These are phyloP conservation scores for Lyophyllum semitale DNA, from an alignment of 768 basidiomycete genomes.

Conservation along the genomic window DNA sequence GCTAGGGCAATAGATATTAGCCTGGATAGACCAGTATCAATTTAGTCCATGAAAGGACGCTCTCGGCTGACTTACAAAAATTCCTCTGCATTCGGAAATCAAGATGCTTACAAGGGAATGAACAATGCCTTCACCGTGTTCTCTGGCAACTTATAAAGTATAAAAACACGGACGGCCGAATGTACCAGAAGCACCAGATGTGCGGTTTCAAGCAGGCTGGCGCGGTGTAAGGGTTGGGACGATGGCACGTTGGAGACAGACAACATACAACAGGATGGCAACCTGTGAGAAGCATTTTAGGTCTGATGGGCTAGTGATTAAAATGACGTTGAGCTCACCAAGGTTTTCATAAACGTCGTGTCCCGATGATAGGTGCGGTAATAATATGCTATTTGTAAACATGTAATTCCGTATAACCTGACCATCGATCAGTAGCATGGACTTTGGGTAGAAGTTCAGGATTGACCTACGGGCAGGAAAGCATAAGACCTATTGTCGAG, in stretches of 20 bases:
- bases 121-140: neutral
- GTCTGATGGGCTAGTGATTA: neutral
- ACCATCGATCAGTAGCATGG: too few relatives aligned
- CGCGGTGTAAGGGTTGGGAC: too few relatives aligned
- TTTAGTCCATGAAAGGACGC: neutral
- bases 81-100: neutral
- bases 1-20: neutral
- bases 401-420: neutral
- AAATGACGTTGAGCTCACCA: neutral
- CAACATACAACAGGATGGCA: neutral
- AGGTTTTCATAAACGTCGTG: neutral
- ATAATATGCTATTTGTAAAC: neutral
- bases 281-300: neutral
- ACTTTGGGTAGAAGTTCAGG: too few relatives aligned
- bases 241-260: neutral
- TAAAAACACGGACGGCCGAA: neutral
- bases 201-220: neutral
- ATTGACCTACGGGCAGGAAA: too few relatives aligned
- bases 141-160: neutral
- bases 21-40: neutral
- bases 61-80: neutral
- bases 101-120: neutral
- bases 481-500: too few relatives aligned
- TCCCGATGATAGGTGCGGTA: neutral
- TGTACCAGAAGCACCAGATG: neutral